Evolutionary conservation across 305 asterid species (phyloP), one percentile per base, ranked within the genome.

Genomic region (Solanum hybrid): DNA sequence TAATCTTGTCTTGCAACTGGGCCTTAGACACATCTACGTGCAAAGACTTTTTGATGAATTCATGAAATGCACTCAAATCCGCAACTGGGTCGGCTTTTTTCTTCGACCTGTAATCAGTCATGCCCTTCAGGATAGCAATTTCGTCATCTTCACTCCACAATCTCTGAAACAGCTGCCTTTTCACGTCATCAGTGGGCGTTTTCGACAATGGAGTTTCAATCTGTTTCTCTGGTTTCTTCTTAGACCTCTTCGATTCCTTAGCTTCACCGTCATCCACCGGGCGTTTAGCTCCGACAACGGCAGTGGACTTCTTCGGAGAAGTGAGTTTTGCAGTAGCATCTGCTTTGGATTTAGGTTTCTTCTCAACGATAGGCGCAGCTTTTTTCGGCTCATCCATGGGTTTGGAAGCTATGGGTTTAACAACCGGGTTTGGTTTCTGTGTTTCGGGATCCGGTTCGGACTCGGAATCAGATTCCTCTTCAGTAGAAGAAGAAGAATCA

Each of bases 121-220:
- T 91, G 10, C 98, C 98, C 84, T 92, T 56, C 10, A 96, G 86
- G 17, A 95, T 87, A 9, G 17, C 94, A 36, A 94, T 92, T 85
- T 94, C 98, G 22, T 95, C 98, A 0, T 93, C 97, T 45, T 95
- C 95, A 24, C 93, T 94, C 94, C 94, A 96, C 27, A 95, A 45
- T 86, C 97, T 92, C 91, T 92, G 96, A 37, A 95, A 94, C 26
- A 89, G 78, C 78, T 34, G 60, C 86, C 92, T 94, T 86, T 92
- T 91, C 3, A 94, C 88, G 24, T 91, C 93, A 11, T 75, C 91
- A n/a, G 36, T 5, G 7, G 88, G 69, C n/a, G 87, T 78, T 78
- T 86, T 92, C n/a, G 86, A 90, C 85, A 78, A 94, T 6, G 91
- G 90, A 75, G 6, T 60, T 64, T 93, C 95, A 19, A 82, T 60